phyloP scores from a whole-genome alignment of 495 filamentous ascomycete species.

The Trichoderma virens region DNA sequence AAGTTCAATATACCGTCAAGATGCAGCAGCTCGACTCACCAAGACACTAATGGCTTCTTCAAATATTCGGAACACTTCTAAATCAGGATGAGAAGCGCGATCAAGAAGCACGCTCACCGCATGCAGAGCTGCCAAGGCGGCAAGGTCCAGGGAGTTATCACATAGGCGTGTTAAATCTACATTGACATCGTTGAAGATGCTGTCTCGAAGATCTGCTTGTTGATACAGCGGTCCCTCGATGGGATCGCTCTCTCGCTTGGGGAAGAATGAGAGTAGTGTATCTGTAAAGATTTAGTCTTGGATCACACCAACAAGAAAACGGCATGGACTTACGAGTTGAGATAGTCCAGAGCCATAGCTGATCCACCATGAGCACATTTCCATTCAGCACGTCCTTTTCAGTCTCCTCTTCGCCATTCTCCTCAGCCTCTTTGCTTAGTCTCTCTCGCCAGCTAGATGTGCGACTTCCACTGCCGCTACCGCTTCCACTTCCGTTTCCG shows the following conservation, averaged over 20 bases:
- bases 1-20: background rate
- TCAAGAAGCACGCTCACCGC: conserved; percentile 57
- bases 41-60: conserved; percentile 61
- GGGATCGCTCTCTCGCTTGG: conserved; percentile 38
- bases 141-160: conserved; percentile 55
- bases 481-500: background rate
- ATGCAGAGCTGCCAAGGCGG: conserved; percentile 53
- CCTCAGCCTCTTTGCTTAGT: conserved; percentile 12
- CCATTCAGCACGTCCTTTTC: conserved; percentile 44
- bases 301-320: background rate
- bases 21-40: conserved; percentile 24
- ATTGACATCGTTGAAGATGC: conserved; percentile 61
- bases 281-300: conserved; percentile 17
- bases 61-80: conserved; percentile 60
- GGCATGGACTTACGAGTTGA: conserved; percentile 39
- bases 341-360: conserved; percentile 62
- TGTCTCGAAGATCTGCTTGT: conserved; percentile 54
- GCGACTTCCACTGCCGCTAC: background rate
- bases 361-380: conserved; percentile 63
- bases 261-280: conserved; percentile 53
- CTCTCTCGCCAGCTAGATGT: conserved; percentile 3
- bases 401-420: conserved; percentile 18
- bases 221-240: conserved; percentile 52
- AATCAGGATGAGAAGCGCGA: conserved; percentile 47
- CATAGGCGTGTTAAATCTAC: conserved; percentile 58